These are phyloP conservation scores for Ceratocystiopsis sp. DNA, from an alignment of 2,329 filamentous ascomycete genomes.

Conservation along the genomic window DNA sequence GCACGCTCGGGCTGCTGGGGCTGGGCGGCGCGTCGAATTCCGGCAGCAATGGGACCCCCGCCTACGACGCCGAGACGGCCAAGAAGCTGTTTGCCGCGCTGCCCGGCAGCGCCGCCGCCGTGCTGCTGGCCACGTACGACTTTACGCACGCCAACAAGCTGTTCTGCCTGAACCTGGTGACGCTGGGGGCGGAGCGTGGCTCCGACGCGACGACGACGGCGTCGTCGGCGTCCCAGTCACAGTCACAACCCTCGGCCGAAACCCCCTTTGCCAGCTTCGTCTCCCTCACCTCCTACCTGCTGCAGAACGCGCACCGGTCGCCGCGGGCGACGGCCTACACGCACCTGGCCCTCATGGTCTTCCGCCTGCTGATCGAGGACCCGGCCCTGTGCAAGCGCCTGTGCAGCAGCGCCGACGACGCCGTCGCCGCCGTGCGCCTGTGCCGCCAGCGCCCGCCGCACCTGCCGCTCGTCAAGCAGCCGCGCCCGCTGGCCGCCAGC, in stretches of 20 bases:
- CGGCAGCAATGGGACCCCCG: constrained; percentile 44
- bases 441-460: constrained; percentile 82
- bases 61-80: constrained; percentile 59
- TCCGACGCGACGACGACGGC: neutral
- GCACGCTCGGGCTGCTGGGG: constrained; percentile 69
- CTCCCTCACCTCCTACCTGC: constrained; percentile 78
- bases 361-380: constrained; percentile 80
- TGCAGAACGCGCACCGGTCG: constrained; percentile 84
- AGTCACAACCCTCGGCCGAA: constrained; percentile 23
- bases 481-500: constrained; percentile 56
- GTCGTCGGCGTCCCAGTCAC: neutral
- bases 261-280: constrained; percentile 67
- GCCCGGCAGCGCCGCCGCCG: constrained; percentile 63
- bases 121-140: constrained; percentile 77
- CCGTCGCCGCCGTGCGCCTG: constrained; percentile 54
- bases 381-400: constrained; percentile 64
- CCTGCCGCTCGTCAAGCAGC: constrained; percentile 54
- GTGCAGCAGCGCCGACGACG: constrained; percentile 25
- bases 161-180: constrained; percentile 74
- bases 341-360: constrained; percentile 66
- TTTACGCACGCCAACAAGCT: constrained; percentile 90
- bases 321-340: constrained; percentile 64
- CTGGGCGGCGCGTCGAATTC: constrained; percentile 37
- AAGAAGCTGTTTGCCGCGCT: constrained; percentile 67
- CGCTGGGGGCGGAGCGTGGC: constrained; percentile 23